phyloP scores from a whole-genome alignment of 164 flowering plant genomes.

The Litsea cubeba region DNA sequence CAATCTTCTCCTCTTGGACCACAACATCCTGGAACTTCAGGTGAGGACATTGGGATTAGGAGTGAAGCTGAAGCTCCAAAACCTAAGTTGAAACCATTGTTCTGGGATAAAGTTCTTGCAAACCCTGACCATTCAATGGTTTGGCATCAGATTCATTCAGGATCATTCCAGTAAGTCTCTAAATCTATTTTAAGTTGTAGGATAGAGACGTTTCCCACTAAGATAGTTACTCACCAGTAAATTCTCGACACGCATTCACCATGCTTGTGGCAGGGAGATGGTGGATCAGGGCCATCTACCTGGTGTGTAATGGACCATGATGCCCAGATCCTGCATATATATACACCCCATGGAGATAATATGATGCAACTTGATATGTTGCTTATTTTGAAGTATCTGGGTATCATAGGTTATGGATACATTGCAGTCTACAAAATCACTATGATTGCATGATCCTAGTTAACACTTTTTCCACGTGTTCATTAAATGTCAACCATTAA shows the following conservation, averaged over 20 bases:
- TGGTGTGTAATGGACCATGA: neutral
- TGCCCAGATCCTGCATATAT: neutral
- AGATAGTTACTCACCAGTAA: neutral
- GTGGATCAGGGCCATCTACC: neutral
- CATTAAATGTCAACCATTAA: neutral
- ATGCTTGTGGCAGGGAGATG: neutral
- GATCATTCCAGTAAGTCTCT: constrained; percentile 86
- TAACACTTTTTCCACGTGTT: neutral
- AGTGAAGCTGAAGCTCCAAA: constrained; percentile 51
- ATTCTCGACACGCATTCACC: neutral
- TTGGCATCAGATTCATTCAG: constrained; percentile 86
- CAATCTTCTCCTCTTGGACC: constrained; percentile 22
- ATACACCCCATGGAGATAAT: neutral
- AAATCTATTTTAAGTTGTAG: neutral
- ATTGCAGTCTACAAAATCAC: too few relatives aligned
- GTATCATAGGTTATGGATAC: neutral
- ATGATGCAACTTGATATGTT: neutral
- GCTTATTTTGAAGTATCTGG: neutral
- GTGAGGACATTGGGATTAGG: constrained; percentile 14
- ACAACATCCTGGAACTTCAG: constrained; percentile 15
- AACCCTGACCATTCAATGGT: constrained; percentile 94
- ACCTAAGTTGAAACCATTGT: constrained; percentile 90
- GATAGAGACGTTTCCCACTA: neutral
- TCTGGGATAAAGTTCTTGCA: constrained; percentile 96
- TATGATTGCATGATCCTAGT: neutral